phyloP scores from a whole-genome alignment of 1,284 basidiomycete species.

The Pseudozyma hubeiensis region DNA sequence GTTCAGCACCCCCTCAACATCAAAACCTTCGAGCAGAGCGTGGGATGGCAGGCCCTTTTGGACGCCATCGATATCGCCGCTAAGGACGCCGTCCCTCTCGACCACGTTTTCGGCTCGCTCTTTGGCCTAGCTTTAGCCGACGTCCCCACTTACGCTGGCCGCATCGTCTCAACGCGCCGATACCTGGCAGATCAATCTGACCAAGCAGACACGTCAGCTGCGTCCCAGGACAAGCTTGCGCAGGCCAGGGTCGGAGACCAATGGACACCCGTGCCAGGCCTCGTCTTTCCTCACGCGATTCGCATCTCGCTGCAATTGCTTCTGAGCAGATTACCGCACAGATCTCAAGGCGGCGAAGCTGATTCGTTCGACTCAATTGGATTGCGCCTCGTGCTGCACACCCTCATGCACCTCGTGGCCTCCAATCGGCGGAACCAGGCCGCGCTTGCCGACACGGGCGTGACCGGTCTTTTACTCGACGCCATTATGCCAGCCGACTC shows the following conservation, averaged over 20 bases:
- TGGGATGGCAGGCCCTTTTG: slow-evolving; percentile 56
- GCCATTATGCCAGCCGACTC: slow-evolving; percentile 6
- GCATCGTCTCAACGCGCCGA: slow-evolving; percentile 31
- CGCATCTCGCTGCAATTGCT: slow-evolving; percentile 25
- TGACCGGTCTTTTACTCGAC: slow-evolving; percentile 25
- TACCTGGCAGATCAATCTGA: slow-evolving; percentile 12
- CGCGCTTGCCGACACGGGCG: slow-evolving; percentile 13
- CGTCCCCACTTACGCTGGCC: slow-evolving; percentile 31
- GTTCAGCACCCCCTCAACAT: slow-evolving; percentile 50
- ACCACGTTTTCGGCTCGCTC: slow-evolving; percentile 47
- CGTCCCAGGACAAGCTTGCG: background rate
- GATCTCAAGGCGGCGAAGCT: background rate
- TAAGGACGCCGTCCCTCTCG: slow-evolving; percentile 9
- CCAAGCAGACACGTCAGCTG: too few relatives aligned
- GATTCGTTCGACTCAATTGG: slow-evolving; percentile 2
- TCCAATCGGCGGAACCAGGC: slow-evolving; percentile 29
- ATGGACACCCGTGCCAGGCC: slow-evolving; percentile 21
- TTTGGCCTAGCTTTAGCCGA: slow-evolving; percentile 57
- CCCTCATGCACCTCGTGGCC: slow-evolving; percentile 13
- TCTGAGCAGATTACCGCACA: background rate
- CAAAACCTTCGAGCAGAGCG: slow-evolving; percentile 43
- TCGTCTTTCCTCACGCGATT: slow-evolving; percentile 24
- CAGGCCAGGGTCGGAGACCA: slow-evolving; percentile 17
- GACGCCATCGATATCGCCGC: slow-evolving; percentile 35
- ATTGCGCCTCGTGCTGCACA: slow-evolving; percentile 19